These are phyloP conservation scores for Beta macrorhiza DNA, from an alignment of 179 eudicot genomes.

Conservation along the genomic window DNA sequence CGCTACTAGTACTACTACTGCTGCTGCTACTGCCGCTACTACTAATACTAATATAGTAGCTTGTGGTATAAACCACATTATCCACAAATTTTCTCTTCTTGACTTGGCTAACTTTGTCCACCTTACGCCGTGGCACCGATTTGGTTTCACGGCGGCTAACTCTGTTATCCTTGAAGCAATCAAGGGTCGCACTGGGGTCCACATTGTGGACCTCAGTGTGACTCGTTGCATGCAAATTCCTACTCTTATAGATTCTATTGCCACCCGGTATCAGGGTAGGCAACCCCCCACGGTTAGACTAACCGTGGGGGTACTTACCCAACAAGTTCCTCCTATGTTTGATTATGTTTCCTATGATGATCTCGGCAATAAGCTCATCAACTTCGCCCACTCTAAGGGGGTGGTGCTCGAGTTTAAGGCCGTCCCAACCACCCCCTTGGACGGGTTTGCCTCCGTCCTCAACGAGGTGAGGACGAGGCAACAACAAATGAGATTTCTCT, in stretches of 20 bases:
- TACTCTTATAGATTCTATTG: slow-evolving; percentile 72
- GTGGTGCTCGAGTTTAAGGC: slow-evolving; percentile 62
- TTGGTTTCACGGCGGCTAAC: slow-evolving; percentile 86
- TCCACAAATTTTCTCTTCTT: slow-evolving; percentile 60
- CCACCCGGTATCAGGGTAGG: slow-evolving; percentile 39
- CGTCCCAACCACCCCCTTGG: slow-evolving; percentile 51
- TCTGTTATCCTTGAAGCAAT: slow-evolving; percentile 67
- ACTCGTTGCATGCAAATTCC: slow-evolving; percentile 98
- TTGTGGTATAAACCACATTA: not conserved
- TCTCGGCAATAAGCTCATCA: slow-evolving; percentile 56
- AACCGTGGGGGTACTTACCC: slow-evolving; percentile 63
- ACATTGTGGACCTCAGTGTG: slow-evolving; percentile 72
- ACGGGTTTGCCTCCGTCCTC: slow-evolving; percentile 66
- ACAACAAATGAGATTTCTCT: slow-evolving; percentile 8
- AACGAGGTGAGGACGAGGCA: slow-evolving; percentile 36
- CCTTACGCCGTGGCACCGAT: slow-evolving; percentile 89
- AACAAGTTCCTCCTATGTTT: slow-evolving; percentile 66
- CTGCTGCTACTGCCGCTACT: not conserved
- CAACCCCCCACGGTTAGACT: slow-evolving; percentile 53
- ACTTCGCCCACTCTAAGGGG: slow-evolving; percentile 64
- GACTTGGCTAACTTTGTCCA: slow-evolving; percentile 82
- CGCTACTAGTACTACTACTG: not conserved
- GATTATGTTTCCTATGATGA: slow-evolving; percentile 71
- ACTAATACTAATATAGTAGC: not conserved
- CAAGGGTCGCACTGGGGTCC: slow-evolving; percentile 40